A percentile compares a stretch with the other conserved stretches of the same genome.
These are phyloP conservation scores for Phytophthora citrophthora DNA, from an alignment of 352 stramenopile species.

Conservation along the genomic window DNA sequence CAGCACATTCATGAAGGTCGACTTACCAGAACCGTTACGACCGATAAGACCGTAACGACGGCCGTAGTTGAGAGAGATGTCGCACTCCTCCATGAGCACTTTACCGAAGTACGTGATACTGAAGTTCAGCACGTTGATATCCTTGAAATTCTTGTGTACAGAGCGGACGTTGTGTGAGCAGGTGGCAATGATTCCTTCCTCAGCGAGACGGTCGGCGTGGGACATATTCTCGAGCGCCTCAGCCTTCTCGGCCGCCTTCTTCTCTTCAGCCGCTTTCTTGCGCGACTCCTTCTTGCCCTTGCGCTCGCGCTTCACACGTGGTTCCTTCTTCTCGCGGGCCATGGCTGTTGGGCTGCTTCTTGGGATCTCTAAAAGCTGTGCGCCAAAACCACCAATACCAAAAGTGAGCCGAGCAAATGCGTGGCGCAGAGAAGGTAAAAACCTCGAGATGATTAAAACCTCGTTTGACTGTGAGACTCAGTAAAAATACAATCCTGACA, in stretches of 20 bases:
- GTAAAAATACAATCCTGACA: neutral
- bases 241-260: conserved; percentile 74
- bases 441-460: conserved; percentile 22
- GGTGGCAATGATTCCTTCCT: conserved; percentile 96
- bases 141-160: conserved; percentile 95
- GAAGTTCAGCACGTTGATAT: conserved; percentile 98
- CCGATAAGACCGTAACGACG: conserved; percentile 97
- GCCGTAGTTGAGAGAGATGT: conserved; percentile 97
- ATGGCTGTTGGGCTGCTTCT: conserved; percentile 20
- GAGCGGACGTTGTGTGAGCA: conserved; percentile 93
- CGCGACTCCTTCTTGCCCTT: conserved; percentile 80
- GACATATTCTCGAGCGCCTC: conserved; percentile 76
- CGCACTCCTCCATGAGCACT: conserved; percentile 95
- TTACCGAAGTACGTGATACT: conserved; percentile 97
- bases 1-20: conserved; percentile 97
- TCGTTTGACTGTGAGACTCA: neutral
- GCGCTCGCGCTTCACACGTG: conserved; percentile 77
- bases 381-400: conserved; percentile 41
- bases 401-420: conserved; percentile 32
- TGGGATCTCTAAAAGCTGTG: conserved; percentile 24
- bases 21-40: conserved; percentile 96
- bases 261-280: conserved; percentile 81
- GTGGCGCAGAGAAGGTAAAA: conserved; percentile 16
- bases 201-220: conserved; percentile 88
- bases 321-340: conserved; percentile 53